Percentiles rank a stretch among this genome's conserved stretches.
phyloP scores from a whole-genome alignment of 2,329 filamentous ascomycete species.

The Fusarium ramigenum region DNA sequence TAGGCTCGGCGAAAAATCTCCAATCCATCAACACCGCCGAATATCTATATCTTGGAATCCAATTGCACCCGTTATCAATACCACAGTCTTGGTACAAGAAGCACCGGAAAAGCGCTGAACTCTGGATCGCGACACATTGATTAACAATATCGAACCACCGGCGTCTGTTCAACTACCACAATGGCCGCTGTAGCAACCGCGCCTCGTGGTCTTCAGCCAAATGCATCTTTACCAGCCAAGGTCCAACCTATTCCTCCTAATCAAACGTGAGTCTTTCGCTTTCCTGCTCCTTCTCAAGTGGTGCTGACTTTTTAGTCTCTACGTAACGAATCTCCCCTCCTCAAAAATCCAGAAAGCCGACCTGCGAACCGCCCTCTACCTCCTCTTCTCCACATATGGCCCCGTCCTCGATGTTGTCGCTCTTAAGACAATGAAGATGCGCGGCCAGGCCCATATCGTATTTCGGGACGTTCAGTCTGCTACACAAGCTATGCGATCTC shows the following conservation, averaged over 20 bases:
- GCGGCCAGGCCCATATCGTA: conserved; percentile 92
- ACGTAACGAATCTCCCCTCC: conserved; percentile 85
- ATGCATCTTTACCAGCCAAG: conserved; percentile 58
- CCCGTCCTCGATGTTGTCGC: conserved; percentile 91
- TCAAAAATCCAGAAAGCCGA: conserved; percentile 92
- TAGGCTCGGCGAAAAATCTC: conserved; percentile 42
- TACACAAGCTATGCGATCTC: conserved; percentile 89
- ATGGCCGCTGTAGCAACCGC: conserved; percentile 51
- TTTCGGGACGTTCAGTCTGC: conserved; percentile 91
- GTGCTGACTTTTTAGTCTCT: conserved; percentile 68
- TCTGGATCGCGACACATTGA: not conserved
- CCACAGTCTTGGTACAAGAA: conserved; percentile 3
- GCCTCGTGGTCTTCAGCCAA: conserved; percentile 52
- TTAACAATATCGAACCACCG: not conserved
- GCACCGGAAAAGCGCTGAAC: not conserved
- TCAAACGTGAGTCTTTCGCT: conserved; percentile 70
- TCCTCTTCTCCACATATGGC: conserved; percentile 93
- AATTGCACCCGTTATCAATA: conserved; percentile 13
- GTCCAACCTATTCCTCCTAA: conserved; percentile 71
- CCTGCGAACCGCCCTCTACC: conserved; percentile 86
- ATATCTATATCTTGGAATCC: conserved; percentile 11
- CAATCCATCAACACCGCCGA: conserved; percentile 36
- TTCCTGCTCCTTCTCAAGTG: not conserved
- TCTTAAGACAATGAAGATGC: conserved; percentile 90
- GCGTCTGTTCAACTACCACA: conserved; percentile 15